Evolutionary conservation across 2,329 filamentous ascomycete genomes (phyloP), one percentile per base, ranked within the genome.

Genomic region (Tolypocladium album): DNA sequence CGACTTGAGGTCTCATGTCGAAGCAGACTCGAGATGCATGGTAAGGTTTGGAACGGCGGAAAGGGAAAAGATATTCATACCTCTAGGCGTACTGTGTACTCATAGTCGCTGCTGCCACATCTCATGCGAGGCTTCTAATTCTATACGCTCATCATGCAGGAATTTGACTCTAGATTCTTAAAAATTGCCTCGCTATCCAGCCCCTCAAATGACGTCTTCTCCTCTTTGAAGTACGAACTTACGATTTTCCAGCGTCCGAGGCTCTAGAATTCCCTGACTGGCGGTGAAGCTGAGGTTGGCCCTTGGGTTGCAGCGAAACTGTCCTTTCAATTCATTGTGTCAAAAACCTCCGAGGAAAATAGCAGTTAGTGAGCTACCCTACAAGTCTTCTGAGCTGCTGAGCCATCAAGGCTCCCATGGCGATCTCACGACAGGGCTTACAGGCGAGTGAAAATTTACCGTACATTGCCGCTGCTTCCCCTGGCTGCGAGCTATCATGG

Each of bases 151-250:
- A 36, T 2, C 9, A 36, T 36, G 7, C 34, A 1, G 9, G 7
- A 6, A 36, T 4, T 36, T 36, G 34, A 11, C 8, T 36, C 34
- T 2, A 4, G 27, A 31, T 31, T 31, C 27, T 31, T 31, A 31
- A 36, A 36, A 36, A 36, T 8, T 6, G 34, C 34, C 34, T 55
- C 43, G 22, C 22, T 55, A 20, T 55, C 58, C n/a, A 55, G 24
- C 17, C 43, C 56, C 36, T 57, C 58, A 56, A 61, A 58, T 6
- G 56, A 31, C 4, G 56, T 47, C 15, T 56, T 58, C 22, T 61
- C 60, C 55, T 56, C 40, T 31, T 58, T 60, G 40, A 61, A 61
- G 39, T 58, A 58, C 1, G 58, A 58, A n/a, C 38, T 52, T 56
- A 60, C 58, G 55, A 57, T 36, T 13, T 59, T 56, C 58, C 60